These are phyloP conservation scores for Chlamydomonas reinhardtii DNA, from an alignment of 163 green algal species.

Conservation along the genomic window DNA sequence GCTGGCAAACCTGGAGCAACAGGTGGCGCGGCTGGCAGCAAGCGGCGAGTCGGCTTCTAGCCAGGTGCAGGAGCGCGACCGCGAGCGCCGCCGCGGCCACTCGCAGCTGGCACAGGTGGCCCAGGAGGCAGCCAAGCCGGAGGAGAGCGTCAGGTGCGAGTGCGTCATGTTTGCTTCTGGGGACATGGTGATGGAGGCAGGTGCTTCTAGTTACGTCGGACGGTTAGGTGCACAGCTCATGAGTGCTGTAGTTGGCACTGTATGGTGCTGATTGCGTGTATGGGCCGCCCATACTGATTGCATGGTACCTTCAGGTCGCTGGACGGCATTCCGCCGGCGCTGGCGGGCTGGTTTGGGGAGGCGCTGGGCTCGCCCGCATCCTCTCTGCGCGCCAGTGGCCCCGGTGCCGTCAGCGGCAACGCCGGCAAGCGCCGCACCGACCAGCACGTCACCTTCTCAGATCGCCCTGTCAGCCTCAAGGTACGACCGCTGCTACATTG, in stretches of 20 bases:
- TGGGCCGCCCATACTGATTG: too few species aligned
- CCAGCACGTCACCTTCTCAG: too few species aligned
- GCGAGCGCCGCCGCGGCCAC: neutral
- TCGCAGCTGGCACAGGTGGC: neutral
- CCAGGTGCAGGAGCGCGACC: slow-evolving; percentile 32
- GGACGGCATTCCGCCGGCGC: neutral
- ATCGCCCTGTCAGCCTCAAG: too few species aligned
- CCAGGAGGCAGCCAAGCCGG: neutral
- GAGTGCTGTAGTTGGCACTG: too few species aligned
- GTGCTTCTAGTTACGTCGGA: too few species aligned
- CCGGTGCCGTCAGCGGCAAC: neutral
- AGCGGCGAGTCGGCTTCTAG: slow-evolving; percentile 1
- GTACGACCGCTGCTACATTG: too few species aligned
- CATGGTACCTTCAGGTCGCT: neutral
- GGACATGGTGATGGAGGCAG: too few species aligned
- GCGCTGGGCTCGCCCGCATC: neutral
- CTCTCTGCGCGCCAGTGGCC: neutral
- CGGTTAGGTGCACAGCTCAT: too few species aligned
- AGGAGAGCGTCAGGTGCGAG: slow-evolving; percentile 9
- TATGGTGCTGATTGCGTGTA: too few species aligned
- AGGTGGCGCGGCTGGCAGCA: slow-evolving; percentile 34
- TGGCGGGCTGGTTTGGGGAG: slow-evolving; percentile 19
- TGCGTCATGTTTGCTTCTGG: too few species aligned
- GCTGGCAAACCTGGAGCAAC: slow-evolving; percentile 20
- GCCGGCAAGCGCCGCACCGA: neutral